Evolutionary conservation across 2,329 filamentous ascomycete genomes (phyloP).

Genomic region (Tricladium varicosporioides): DNA sequence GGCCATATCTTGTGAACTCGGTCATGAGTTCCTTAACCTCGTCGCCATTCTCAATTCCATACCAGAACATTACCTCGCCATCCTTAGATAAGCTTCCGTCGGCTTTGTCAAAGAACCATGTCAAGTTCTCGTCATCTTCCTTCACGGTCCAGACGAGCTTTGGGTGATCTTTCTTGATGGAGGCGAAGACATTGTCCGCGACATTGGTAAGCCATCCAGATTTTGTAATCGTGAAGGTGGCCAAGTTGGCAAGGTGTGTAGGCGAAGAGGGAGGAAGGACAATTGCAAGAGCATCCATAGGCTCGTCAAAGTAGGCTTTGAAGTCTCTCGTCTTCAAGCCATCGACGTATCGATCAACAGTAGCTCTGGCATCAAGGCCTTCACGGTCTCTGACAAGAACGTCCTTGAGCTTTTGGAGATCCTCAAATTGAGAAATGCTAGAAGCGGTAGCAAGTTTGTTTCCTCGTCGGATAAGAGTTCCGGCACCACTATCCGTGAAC

Average conservation of each 20-base stretch:
- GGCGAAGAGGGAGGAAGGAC: conserved; percentile 72
- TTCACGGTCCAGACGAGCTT: conserved; percentile 96
- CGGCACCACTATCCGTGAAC: conserved; percentile 93
- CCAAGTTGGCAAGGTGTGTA: conserved; percentile 73
- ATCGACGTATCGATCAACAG: conserved; percentile 83
- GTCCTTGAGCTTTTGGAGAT: conserved; percentile 74
- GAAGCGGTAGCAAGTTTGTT: conserved; percentile 80
- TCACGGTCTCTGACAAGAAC: conserved; percentile 80
- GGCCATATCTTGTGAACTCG: conserved; percentile 79
- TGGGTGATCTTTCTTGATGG: conserved; percentile 90
- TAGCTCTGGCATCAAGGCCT: conserved; percentile 76
- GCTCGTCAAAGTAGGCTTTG: conserved; percentile 91
- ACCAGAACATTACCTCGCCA: conserved; percentile 95
- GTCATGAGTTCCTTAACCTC: conserved; percentile 81
- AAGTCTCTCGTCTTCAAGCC: conserved; percentile 76
- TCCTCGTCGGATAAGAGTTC: conserved; percentile 86
- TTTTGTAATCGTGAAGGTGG: conserved; percentile 91
- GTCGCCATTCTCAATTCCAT: conserved; percentile 71
- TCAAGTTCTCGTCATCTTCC: conserved; percentile 92
- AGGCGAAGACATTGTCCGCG: conserved; percentile 90
- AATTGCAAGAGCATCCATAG: conserved; percentile 88
- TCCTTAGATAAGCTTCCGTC: conserved; percentile 85
- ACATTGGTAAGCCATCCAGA: conserved; percentile 93
- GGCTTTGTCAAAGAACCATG: conserved; percentile 97
- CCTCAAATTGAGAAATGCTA: conserved; percentile 70